Evolutionary conservation across 148 eudicot genomes (phyloP), one percentile per base, ranked within the genome.

Genomic region (Heliosperma pusillum): DNA sequence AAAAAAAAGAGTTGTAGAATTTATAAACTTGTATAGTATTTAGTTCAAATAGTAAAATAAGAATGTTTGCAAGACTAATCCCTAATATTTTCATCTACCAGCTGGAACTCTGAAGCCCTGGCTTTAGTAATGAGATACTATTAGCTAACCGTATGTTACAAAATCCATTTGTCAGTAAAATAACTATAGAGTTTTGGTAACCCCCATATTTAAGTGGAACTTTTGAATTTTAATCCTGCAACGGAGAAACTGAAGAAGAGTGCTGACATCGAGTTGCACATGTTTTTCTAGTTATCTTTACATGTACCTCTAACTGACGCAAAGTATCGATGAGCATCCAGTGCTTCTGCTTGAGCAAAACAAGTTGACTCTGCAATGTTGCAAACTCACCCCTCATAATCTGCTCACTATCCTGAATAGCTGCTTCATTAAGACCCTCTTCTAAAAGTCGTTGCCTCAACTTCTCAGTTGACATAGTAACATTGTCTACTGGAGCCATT

Each of bases 301-400:
- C 71, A 82, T 74, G 81, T 90, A 93, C 98, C 98, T 93, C 98
- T 80, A 93, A 83, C 62, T 88, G 93, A 26, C 98, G 83, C 75
- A 91, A 80, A 12, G 88, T 83, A 77, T 91, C 98, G 24, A 83
- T 77, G 36, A 93, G 89, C 76, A 82, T 83, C 87, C 87, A 84
- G 60, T 91, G 90, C 85, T 89, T 89, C 85, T 93, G 94, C 85
- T 87, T 89, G 76, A 93, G 88, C 77, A 88, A 70, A 80, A 88
- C 81, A 74, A 93, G 89, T 69, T 89, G 98, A 65, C 77, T 87
- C 77, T 91, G 98, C 80, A 91, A 50, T 0, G 77, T 77, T 12
- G 86, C 76, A 85, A 91, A 93, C 78, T 93, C 98, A 36, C 71
- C 79, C 81, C 80, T 87, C 97, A 93, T 86, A 58, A 91, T 91